phyloP scores from a whole-genome alignment of 208 protist species.

The Perkinsela sp. region DNA sequence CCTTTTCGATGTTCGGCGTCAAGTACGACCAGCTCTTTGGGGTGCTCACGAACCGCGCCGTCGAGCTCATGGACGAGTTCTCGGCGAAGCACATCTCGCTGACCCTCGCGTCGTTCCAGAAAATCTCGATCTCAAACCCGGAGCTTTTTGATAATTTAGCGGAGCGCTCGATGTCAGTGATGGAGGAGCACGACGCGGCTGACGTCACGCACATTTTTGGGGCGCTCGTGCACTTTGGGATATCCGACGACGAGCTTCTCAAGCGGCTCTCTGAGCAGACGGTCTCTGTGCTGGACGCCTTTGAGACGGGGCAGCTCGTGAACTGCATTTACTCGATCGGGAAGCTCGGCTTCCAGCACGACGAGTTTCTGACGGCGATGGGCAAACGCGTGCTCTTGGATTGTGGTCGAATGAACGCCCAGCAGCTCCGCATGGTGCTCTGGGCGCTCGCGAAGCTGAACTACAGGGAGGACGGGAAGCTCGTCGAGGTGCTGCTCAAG shows the following conservation, averaged over 20 bases:
- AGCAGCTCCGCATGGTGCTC: constrained; percentile 32
- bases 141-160: constrained; percentile 67
- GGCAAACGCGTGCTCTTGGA: constrained; percentile 46
- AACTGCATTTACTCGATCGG: constrained; percentile 59
- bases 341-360: constrained; percentile 49
- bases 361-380: constrained; percentile 52
- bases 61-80: constrained; percentile 67
- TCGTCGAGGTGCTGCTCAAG: constrained; percentile 48
- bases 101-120: constrained; percentile 52
- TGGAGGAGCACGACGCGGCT: constrained; percentile 52
- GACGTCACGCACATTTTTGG: constrained; percentile 50
- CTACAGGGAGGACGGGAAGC: constrained; percentile 25
- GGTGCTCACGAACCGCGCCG: constrained; percentile 60
- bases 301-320: constrained; percentile 34
- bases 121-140: constrained; percentile 66
- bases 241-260: constrained; percentile 66
- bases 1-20: constrained; percentile 56
- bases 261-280: constrained; percentile 53
- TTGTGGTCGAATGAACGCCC: constrained; percentile 43
- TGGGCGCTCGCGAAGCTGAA: constrained; percentile 63
- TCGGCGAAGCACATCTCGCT: constrained; percentile 61
- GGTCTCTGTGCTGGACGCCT: constrained; percentile 48
- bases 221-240: constrained; percentile 55
- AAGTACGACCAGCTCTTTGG: constrained; percentile 69
- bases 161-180: constrained; percentile 50